These are phyloP conservation scores for Tuber brumale DNA, from an alignment of 495 filamentous ascomycete genomes.

Conservation along the genomic window DNA sequence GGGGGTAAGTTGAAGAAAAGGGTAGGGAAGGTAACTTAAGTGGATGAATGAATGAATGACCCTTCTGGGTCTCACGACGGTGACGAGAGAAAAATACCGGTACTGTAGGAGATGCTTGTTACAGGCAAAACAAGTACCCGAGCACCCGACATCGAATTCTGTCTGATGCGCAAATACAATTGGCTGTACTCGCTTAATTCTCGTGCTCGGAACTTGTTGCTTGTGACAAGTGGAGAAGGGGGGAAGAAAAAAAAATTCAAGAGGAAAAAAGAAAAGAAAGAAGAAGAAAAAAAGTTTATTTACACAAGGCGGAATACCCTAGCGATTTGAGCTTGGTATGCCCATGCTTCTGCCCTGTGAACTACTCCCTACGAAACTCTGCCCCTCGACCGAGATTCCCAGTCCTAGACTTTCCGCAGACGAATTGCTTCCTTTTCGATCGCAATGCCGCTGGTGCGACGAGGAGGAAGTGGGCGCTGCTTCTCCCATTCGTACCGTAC, in stretches of 20 bases:
- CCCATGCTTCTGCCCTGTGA: neutral
- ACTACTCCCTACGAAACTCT: conserved; percentile 20
- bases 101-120: neutral
- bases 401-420: conserved; percentile 15
- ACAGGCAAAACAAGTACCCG: no score
- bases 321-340: neutral
- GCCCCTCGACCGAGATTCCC: conserved; percentile 25
- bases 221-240: neutral
- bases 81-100: neutral
- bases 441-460: neutral
- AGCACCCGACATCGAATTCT: no score
- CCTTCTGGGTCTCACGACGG: no score
- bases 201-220: no score
- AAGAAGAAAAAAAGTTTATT: neutral
- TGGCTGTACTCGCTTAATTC: no score
- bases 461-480: neutral
- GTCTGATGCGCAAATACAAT: no score
- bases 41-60: no score
- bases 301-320: neutral
- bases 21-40: no score
- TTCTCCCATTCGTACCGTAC: neutral
- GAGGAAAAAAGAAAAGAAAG: neutral
- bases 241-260: neutral
- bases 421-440: neutral
- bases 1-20: neutral